Percentiles rank a stretch among this genome's conserved stretches.
These are phyloP conservation scores for Xylaria longipes DNA, from an alignment of 495 filamentous ascomycete genomes.

Conservation along the genomic window DNA sequence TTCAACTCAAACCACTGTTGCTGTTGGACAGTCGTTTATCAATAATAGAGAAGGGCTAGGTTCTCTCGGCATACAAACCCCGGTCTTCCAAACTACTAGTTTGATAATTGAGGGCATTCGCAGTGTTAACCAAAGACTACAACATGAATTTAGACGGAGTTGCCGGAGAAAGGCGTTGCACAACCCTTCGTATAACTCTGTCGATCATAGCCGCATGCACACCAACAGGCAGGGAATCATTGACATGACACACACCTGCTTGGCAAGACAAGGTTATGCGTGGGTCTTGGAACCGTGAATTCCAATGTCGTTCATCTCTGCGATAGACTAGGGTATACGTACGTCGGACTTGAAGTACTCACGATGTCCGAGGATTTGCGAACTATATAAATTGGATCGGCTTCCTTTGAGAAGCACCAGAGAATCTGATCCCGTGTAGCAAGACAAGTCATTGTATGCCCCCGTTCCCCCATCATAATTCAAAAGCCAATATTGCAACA, in stretches of 20 bases:
- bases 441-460: neutral
- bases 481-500: neutral
- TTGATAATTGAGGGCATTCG: too few species aligned
- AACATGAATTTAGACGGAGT: neutral
- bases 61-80: neutral
- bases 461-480: neutral
- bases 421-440: neutral
- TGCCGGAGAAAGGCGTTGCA: neutral
- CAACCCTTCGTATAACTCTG: neutral
- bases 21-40: neutral
- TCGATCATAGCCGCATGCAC: neutral
- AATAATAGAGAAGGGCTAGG: neutral
- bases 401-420: neutral
- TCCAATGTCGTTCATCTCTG: neutral
- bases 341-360: neutral
- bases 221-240: neutral
- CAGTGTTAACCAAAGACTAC: too few species aligned
- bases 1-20: neutral
- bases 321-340: slow-evolving; percentile 3
- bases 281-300: neutral
- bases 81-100: neutral
- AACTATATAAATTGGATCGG: neutral
- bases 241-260: neutral
- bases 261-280: neutral
- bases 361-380: too few species aligned